These are phyloP conservation scores for Talaromyces trachyspermus DNA, from an alignment of 495 filamentous ascomycete species.

Conservation along the genomic window DNA sequence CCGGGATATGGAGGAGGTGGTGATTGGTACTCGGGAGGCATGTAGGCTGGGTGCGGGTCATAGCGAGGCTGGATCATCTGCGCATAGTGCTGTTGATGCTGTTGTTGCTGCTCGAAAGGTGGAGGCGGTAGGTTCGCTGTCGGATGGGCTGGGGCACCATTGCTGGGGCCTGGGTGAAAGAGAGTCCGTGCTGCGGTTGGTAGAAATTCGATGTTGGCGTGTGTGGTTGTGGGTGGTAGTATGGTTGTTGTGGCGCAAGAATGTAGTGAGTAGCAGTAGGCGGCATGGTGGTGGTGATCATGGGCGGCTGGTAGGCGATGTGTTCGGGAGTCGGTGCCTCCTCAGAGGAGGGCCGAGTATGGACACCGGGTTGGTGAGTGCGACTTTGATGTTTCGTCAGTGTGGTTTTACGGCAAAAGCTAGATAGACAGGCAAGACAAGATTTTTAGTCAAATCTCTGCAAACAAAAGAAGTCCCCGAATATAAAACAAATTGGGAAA, in stretches of 20 bases:
- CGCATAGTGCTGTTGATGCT: constrained; percentile 32
- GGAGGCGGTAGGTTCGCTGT: constrained; percentile 5
- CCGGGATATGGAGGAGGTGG: constrained; percentile 20
- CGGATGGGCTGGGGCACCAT: constrained; percentile 19
- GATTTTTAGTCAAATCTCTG: constrained; percentile 13
- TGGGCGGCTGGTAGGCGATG: constrained; percentile 26
- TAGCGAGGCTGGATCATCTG: constrained; percentile 34
- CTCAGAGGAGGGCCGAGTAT: constrained; percentile 35
- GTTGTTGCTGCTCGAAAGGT: constrained; percentile 12
- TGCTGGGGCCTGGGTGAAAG: not conserved
- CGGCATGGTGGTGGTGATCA: constrained; percentile 14
- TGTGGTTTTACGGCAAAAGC: constrained; percentile 83
- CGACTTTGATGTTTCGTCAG: constrained; percentile 76
- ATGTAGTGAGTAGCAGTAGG: constrained; percentile 35
- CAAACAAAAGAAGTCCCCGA: constrained; percentile 1
- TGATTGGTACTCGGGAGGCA: constrained; percentile 32
- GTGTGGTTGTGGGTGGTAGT: constrained; percentile 24
- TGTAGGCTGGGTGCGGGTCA: constrained; percentile 28
- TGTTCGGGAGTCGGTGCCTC: constrained; percentile 32
- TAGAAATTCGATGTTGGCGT: constrained; percentile 35
- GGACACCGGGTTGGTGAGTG: constrained; percentile 56
- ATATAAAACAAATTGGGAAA: no score
- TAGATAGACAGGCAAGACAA: constrained; percentile 22
- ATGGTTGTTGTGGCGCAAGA: constrained; percentile 33
- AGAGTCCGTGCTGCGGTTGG: not conserved